A percentile compares a stretch with the other conserved stretches of the same genome.
phyloP scores from a whole-genome alignment of 306 rosid genomes.

The Bauhinia variegata region DNA sequence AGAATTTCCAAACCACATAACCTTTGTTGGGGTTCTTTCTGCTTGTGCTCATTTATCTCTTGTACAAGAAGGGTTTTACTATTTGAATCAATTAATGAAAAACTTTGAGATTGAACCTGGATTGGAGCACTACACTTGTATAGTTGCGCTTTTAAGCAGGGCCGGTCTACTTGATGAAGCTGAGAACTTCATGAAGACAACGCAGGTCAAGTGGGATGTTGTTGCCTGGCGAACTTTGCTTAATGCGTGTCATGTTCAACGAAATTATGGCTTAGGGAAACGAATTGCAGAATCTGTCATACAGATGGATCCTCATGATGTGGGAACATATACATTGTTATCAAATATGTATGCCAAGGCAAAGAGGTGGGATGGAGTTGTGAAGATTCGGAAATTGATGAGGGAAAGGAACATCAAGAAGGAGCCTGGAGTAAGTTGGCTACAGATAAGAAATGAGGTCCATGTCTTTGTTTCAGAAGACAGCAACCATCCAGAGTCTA shows the following conservation, averaged over 20 bases:
- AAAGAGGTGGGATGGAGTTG: conserved; percentile 52
- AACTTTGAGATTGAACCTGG: conserved; percentile 46
- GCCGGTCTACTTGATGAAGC: conserved; percentile 54
- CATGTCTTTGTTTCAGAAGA: conserved; percentile 53
- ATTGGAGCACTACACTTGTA: conserved; percentile 59
- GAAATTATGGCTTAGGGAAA: conserved; percentile 51
- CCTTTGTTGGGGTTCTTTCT: conserved; percentile 41
- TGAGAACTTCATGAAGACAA: conserved; percentile 48
- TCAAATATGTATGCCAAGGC: conserved; percentile 59
- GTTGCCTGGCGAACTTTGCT: conserved; percentile 65
- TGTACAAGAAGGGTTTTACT: conserved; percentile 46
- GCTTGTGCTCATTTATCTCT: conserved; percentile 46
- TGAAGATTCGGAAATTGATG: conserved; percentile 53
- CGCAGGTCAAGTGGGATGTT: conserved; percentile 52
- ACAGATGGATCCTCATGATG: conserved; percentile 60
- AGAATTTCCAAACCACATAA: conserved; percentile 37
- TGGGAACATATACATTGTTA: conserved; percentile 51
- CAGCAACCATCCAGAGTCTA: conserved; percentile 53
- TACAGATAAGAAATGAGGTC: conserved; percentile 51
- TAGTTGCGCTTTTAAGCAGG: conserved; percentile 58
- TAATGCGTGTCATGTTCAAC: conserved; percentile 59
- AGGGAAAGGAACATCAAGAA: conserved; percentile 56
- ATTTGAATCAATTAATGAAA: conserved; percentile 42
- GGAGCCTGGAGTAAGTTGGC: conserved; percentile 66
- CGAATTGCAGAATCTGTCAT: conserved; percentile 49